Evolutionary conservation across 192 early-diverging fungal genomes (phyloP).

Genomic region (Podochytrium sp.): DNA sequence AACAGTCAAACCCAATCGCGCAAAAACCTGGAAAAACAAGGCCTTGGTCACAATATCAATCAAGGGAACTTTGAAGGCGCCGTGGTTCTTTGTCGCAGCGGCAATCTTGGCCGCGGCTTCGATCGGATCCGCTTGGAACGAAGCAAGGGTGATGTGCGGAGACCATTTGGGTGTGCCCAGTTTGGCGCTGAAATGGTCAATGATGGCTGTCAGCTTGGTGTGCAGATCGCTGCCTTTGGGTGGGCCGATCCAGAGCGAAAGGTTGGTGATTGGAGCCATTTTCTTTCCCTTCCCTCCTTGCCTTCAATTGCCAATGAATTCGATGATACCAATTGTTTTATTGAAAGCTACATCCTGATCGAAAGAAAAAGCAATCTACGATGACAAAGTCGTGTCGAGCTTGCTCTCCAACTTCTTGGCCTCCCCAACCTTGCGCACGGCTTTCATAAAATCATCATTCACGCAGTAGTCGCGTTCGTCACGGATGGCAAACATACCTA

Average conservation of each 20-base stretch:
- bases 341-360: no score
- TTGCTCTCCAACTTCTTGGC: slow-evolving; percentile 84
- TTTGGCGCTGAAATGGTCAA: slow-evolving; percentile 22
- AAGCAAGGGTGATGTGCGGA: slow-evolving; percentile 43
- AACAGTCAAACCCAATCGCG: neutral
- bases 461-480: slow-evolving; percentile 96
- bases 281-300: no score
- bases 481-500: slow-evolving; percentile 98
- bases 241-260: slow-evolving; percentile 39
- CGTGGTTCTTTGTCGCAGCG: slow-evolving; percentile 4
- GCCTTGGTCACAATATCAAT: slow-evolving; percentile 32
- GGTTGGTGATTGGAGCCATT: no score
- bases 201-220: neutral
- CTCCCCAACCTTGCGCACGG: slow-evolving; percentile 96
- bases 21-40: slow-evolving; percentile 35
- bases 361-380: no score
- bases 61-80: slow-evolving; percentile 21
- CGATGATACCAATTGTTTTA: no score
- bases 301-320: no score
- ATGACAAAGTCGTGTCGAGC: slow-evolving; percentile 41
- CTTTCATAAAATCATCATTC: slow-evolving; percentile 99
- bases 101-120: neutral
- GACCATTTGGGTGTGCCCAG: slow-evolving; percentile 35
- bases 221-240: neutral
- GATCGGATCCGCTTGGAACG: slow-evolving; percentile 16